Evolutionary conservation across 2,329 filamentous ascomycete species (phyloP).

Genomic region (Myriosclerotinia scirpicola): DNA sequence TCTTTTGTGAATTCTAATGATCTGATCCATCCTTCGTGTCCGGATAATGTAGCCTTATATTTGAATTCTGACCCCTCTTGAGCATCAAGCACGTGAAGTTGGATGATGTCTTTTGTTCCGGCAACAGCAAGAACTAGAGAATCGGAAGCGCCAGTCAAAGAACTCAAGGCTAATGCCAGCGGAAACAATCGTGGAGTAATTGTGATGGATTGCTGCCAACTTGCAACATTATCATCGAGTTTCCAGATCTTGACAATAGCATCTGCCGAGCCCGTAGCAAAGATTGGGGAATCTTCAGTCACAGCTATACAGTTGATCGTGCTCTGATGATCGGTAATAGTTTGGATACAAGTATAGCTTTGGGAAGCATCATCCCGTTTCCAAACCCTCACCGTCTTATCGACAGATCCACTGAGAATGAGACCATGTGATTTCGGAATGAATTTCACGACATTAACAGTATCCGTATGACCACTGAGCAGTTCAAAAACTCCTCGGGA

Average conservation of each 20-base stretch:
- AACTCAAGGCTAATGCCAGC: slow-evolving; percentile 68
- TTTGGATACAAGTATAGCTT: slow-evolving; percentile 49
- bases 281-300: slow-evolving; percentile 41
- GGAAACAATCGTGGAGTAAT: slow-evolving; percentile 81
- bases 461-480: slow-evolving; percentile 73
- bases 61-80: slow-evolving; percentile 55
- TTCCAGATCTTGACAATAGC: slow-evolving; percentile 71
- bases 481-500: slow-evolving; percentile 61
- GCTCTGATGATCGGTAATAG: slow-evolving; percentile 61
- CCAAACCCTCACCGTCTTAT: slow-evolving; percentile 78
- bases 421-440: slow-evolving; percentile 57
- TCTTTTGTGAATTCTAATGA: slow-evolving; percentile 78
- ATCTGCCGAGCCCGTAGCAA: slow-evolving; percentile 82
- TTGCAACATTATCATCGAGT: slow-evolving; percentile 49
- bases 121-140: slow-evolving; percentile 75
- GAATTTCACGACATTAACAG: slow-evolving; percentile 83
- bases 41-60: slow-evolving; percentile 73
- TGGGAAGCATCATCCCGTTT: slow-evolving; percentile 43
- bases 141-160: slow-evolving; percentile 52
- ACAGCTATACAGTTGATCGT: slow-evolving; percentile 70
- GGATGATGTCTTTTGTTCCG: slow-evolving; percentile 79
- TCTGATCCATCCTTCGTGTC: slow-evolving; percentile 94
- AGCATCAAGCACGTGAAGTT: slow-evolving; percentile 66
- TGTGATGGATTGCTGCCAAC: slow-evolving; percentile 67
- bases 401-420: slow-evolving; percentile 78